Percentiles rank a stretch among this genome's conserved stretches.
These are phyloP conservation scores for Stephania japonica DNA, from an alignment of 164 flowering plant species.

Conservation along the genomic window DNA sequence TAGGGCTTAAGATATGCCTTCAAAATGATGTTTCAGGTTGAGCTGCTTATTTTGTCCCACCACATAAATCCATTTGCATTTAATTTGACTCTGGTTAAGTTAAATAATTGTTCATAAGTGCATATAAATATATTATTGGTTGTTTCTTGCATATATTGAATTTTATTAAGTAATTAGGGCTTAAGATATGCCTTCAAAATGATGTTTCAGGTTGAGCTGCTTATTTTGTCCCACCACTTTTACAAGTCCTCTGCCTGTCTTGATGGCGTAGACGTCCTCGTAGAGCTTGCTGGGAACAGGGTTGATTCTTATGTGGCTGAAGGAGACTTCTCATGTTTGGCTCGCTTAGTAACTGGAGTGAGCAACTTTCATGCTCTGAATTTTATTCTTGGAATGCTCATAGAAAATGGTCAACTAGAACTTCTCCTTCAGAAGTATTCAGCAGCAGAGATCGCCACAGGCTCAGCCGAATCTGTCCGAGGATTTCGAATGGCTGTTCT, in stretches of 20 bases:
- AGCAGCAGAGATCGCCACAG: constrained; percentile 66
- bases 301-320: constrained; percentile 95
- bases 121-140: not conserved
- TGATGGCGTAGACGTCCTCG: constrained; percentile 99
- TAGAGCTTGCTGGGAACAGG: constrained; percentile 96
- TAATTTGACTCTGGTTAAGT: not conserved
- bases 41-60: constrained; percentile 96
- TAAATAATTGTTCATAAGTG: not conserved
- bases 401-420: constrained; percentile 92
- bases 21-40: constrained; percentile 58
- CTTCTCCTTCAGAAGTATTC: constrained; percentile 93
- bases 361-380: constrained; percentile 93
- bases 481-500: constrained; percentile 98
- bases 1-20: not conserved
- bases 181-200: constrained; percentile 3
- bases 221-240: constrained; percentile 94
- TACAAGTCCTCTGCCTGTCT: constrained; percentile 97
- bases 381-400: constrained; percentile 93
- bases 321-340: constrained; percentile 96
- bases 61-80: not conserved
- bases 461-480: constrained; percentile 76
- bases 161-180: not conserved
- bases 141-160: not conserved
- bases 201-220: constrained; percentile 87
- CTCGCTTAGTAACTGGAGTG: constrained; percentile 94